Evolutionary conservation across 306 rosid genomes (phyloP).

Genomic region (Medicago arabica): DNA sequence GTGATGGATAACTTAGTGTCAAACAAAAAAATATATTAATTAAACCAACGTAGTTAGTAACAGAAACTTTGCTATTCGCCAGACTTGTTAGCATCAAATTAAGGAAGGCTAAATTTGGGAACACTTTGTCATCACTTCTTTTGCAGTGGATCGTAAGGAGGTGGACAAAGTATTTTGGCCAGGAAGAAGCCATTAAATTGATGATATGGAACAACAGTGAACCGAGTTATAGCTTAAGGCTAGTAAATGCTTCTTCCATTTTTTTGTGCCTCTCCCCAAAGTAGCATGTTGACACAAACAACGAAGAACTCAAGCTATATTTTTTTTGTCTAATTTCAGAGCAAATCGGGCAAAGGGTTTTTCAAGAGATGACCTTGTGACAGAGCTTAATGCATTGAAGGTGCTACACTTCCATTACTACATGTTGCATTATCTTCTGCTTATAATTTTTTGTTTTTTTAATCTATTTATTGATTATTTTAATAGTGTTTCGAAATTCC

Average conservation of each 20-base stretch:
- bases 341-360: slow-evolving; percentile 67
- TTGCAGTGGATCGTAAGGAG: slow-evolving; percentile 91
- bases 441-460: neutral
- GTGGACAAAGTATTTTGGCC: slow-evolving; percentile 82
- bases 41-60: no score
- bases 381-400: slow-evolving; percentile 67
- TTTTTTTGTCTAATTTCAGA: slow-evolving; percentile 57
- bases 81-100: slow-evolving; percentile 9
- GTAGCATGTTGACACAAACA: slow-evolving; percentile 22
- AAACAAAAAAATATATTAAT: no score
- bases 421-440: slow-evolving; percentile 35
- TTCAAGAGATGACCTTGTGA: slow-evolving; percentile 76
- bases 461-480: neutral
- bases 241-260: slow-evolving; percentile 38
- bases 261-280: slow-evolving; percentile 6
- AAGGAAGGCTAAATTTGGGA: slow-evolving; percentile 23
- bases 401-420: slow-evolving; percentile 46
- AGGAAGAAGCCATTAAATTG: slow-evolving; percentile 79
- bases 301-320: slow-evolving; percentile 38
- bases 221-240: slow-evolving; percentile 89
- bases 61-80: neutral
- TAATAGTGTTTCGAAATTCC: neutral
- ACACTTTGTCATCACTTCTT: slow-evolving; percentile 31
- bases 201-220: slow-evolving; percentile 88
- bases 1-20: no score